phyloP scores from a whole-genome alignment of 495 filamentous ascomycete genomes.

The Cercophora scortea region DNA sequence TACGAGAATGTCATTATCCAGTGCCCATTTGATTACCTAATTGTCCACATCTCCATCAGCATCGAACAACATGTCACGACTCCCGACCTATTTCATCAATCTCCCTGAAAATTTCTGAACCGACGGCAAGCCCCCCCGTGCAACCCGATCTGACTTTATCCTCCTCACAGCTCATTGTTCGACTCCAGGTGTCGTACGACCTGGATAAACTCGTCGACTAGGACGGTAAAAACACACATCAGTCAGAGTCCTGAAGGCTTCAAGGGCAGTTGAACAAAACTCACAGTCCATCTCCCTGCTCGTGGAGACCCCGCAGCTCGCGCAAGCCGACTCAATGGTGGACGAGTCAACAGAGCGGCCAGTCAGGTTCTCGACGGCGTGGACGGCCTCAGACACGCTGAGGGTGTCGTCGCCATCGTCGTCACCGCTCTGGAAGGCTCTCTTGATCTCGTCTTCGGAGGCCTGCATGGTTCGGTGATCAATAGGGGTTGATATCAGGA shows the following conservation, averaged over 20 bases:
- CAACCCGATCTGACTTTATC: no score
- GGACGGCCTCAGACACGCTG: conserved; percentile 8
- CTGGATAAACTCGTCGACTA: conserved; percentile 7
- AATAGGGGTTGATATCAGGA: no score
- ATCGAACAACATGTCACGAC: no score
- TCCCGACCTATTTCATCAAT: no score
- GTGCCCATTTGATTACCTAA: no score
- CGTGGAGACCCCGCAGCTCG: conserved; percentile 4
- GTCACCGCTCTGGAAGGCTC: conserved; percentile 10
- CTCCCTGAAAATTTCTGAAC: no score
- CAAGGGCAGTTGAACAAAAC: not conserved
- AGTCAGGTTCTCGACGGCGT: conserved; percentile 7
- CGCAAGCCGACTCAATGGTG: conserved; percentile 5
- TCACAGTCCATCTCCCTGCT: conserved; percentile 14
- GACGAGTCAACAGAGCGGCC: conserved; percentile 4
- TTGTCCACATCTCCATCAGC: no score
- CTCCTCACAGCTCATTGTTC: not conserved
- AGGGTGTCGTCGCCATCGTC: conserved; percentile 12
- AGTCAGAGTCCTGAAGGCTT: not conserved
- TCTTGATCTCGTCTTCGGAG: conserved; percentile 8
- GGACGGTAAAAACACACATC: not conserved
- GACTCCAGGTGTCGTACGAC: conserved; percentile 3
- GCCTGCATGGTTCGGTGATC: not conserved
- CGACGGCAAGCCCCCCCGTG: no score
- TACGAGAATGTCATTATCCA: no score